These are phyloP conservation scores for Aureobasidium sp. DNA, from an alignment of 2,329 filamentous ascomycete species.

Conservation along the genomic window DNA sequence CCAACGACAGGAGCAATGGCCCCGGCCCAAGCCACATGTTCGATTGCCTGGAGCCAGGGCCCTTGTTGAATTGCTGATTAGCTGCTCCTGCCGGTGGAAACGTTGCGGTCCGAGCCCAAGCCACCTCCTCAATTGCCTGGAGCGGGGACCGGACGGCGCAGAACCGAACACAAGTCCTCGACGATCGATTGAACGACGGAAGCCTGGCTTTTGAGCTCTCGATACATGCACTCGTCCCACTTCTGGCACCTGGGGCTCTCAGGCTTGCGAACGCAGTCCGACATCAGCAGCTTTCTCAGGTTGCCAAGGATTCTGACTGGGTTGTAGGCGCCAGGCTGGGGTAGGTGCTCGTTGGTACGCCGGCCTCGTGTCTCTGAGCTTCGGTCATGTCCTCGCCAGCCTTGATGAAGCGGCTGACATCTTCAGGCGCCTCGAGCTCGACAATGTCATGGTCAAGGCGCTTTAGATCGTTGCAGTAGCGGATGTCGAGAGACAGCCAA, in stretches of 20 bases:
- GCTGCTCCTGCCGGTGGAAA: too few species aligned
- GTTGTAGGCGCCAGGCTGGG: not conserved
- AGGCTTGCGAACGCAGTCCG: not conserved
- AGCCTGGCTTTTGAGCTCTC: not conserved
- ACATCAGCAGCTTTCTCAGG: not conserved
- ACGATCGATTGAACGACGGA: not conserved
- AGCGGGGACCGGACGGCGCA: too few species aligned
- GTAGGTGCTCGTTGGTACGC: not conserved
- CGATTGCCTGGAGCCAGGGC: too few species aligned
- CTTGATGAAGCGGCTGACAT: not conserved
- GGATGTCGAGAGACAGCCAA: not conserved
- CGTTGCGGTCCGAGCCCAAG: too few species aligned
- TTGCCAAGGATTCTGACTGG: not conserved
- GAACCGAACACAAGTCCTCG: not conserved
- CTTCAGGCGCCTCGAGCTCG: not conserved
- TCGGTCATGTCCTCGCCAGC: not conserved
- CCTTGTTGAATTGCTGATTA: too few species aligned
- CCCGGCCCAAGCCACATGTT: too few species aligned
- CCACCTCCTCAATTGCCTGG: too few species aligned
- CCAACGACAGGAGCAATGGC: too few species aligned
- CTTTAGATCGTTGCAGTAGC: not conserved
- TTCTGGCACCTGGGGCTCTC: not conserved
- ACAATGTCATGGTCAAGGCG: not conserved
- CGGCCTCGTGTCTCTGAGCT: not conserved
- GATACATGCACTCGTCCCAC: not conserved